Conservation (phyloP, 2,329 filamentous ascomycete species). For the Delphinella strobiligena region DNA sequence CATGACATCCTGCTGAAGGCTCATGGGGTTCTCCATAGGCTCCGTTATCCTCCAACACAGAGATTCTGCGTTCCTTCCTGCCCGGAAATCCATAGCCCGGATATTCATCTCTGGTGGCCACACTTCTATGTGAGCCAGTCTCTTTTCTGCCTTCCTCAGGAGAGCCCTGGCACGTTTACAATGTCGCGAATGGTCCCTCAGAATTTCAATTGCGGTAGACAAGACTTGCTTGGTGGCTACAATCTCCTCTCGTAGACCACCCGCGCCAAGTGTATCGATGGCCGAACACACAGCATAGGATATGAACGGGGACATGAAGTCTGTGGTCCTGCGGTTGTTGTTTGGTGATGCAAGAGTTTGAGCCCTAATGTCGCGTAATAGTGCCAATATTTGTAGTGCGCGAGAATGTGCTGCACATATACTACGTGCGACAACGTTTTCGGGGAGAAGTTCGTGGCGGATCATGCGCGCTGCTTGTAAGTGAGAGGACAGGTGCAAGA, state of each 20-base stretch:
- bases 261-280: constrained; percentile 53
- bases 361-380: constrained; percentile 30
- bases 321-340: constrained; percentile 6
- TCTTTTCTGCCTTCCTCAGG: constrained; percentile 2
- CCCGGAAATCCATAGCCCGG: not conserved
- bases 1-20: constrained; percentile 20
- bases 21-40: constrained; percentile 19
- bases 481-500: constrained; percentile 52
- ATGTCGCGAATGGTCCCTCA: constrained; percentile 4
- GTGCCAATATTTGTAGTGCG: constrained; percentile 40
- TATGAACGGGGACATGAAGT: constrained; percentile 37
- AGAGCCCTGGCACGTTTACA: constrained; percentile 6
- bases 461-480: constrained; percentile 55
- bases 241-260: constrained; percentile 25
- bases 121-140: constrained; percentile 5
- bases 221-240: constrained; percentile 3
- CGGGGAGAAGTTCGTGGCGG: constrained; percentile 29
- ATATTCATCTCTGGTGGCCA: not conserved
- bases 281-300: constrained; percentile 52
- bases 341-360: constrained; percentile 1
- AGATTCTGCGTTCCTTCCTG: not conserved
- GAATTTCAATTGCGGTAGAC: not conserved
- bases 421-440: constrained; percentile 32
- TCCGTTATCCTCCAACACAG: constrained; percentile 19
- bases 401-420: constrained; percentile 39